These are phyloP conservation scores for Xylariaceae sp. DNA, from an alignment of 2,329 filamentous ascomycete genomes.

Conservation along the genomic window DNA sequence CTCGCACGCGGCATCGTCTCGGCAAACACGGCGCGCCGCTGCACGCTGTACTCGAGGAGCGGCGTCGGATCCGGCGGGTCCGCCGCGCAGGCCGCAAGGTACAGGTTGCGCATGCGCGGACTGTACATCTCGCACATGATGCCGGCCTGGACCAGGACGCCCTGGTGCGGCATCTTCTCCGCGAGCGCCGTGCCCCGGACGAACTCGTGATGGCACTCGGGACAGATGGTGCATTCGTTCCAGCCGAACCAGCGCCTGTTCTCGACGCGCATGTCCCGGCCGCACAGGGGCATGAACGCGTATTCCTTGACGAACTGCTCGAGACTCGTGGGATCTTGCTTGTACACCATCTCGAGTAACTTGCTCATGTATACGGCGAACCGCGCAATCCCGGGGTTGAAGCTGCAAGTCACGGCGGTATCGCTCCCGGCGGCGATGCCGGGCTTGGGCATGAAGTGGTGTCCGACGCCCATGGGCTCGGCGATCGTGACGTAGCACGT, in stretches of 20 bases:
- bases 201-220: constrained; percentile 24
- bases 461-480: constrained; percentile 14
- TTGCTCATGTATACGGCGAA: constrained; percentile 16
- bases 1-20: constrained; percentile 18
- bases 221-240: constrained; percentile 21
- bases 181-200: constrained; percentile 19
- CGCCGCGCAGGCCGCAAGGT: constrained; percentile 14
- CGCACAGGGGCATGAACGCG: constrained; percentile 16
- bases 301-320: constrained; percentile 18
- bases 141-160: not conserved
- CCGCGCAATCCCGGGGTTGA: constrained; percentile 18
- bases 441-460: constrained; percentile 16
- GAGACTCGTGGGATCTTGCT: constrained; percentile 11
- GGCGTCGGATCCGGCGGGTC: constrained; percentile 12
- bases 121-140: constrained; percentile 30
- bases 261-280: constrained; percentile 11
- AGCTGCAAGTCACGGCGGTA: constrained; percentile 12
- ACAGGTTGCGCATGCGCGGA: constrained; percentile 18
- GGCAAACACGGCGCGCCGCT: constrained; percentile 18
- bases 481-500: constrained; percentile 15
- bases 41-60: constrained; percentile 20
- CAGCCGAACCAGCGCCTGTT: constrained; percentile 22
- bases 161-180: constrained; percentile 12
- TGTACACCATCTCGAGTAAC: constrained; percentile 19
- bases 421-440: not conserved